Evolutionary conservation across 805 yeast species (phyloP).

Genomic region (Jamesozyma piceae): DNA sequence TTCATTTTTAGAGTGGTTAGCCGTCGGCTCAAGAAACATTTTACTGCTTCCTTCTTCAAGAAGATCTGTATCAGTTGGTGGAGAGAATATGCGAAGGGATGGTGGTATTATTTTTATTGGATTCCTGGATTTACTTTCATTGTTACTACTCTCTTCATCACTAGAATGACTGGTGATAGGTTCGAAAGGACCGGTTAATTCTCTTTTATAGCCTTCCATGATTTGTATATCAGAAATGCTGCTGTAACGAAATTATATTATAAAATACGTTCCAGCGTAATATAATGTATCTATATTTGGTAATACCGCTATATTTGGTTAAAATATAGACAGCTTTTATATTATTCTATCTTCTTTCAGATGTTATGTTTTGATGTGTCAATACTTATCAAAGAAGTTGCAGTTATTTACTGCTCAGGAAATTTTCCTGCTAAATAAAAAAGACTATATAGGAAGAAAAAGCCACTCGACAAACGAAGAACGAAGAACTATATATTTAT

Average conservation of each 20-base stretch:
- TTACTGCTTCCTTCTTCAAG: constrained; percentile 2
- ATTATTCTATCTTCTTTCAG: too few species aligned
- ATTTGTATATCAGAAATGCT: neutral
- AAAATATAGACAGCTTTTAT: too few species aligned
- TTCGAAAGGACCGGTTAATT: constrained; percentile 17
- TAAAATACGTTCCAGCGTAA: neutral
- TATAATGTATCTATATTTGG: neutral
- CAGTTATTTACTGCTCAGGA: too few species aligned
- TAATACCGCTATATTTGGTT: too few species aligned
- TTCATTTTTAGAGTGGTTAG: constrained; percentile 1
- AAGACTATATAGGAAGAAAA: too few species aligned
- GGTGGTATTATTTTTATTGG: constrained; percentile 11
- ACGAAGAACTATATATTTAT: too few species aligned
- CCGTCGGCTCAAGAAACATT: neutral
- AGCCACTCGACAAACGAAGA: too few species aligned
- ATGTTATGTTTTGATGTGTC: too few species aligned
- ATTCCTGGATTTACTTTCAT: neutral
- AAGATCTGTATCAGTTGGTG: constrained; percentile 6
- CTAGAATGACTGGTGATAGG: constrained; percentile 4
- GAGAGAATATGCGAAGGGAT: constrained; percentile 15
- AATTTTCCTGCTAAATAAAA: too few species aligned
- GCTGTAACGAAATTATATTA: neutral
- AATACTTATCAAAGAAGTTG: too few species aligned
- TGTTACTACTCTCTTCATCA: neutral
- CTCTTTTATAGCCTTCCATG: constrained; percentile 14